Base-by-base conservation (phyloP, 75 land plant species). In the Pinus tabuliformis region DNA sequence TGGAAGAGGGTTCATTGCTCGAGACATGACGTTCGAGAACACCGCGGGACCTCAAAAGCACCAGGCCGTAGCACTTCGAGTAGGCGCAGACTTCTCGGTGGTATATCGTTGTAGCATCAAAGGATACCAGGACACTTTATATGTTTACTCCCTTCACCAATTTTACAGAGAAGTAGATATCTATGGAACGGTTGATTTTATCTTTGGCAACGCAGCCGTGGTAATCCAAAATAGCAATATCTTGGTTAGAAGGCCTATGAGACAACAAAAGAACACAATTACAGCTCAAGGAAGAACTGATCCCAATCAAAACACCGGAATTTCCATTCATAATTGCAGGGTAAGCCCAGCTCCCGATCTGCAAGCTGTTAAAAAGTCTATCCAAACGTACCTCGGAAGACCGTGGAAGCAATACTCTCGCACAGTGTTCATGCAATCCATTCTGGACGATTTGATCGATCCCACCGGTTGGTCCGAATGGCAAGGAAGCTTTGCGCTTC, bases 1-100 rank as follows among this genome's bases (percentile, higher is more conserved):
- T 11, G 80, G 77, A 3, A 21, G 33, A 3, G 60, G 70, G 36
- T 81, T 81, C 65, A 49, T 77, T 3, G 82, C 78, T 9, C n/a
- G 77, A 64, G 74, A 70, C 21, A 81, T 81, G 15, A 81, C 82
- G 15, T 68, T 81, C 63, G 60, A 59, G 78, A 72, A 73, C 80
- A 79, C 76, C 28, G 75, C 88, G 3, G 88, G 88, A 20, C 58
- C 85, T 4, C 45, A 13, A 1, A 76, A 76, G 5, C 82, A 83
- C 76, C 88, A 86, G 45, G 85, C 88, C 20, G 86, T 83, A 16
- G 86, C 88, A 15, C 21, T 78, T 6, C 78, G 88, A 30, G 86
- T 78, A 52, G 66, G 75, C 13, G 78, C 73, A 1, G 86, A 86
- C 73, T n/a, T 62, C 70, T 21, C 77, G 13, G 82, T 77, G 14